Evolutionary conservation across 1,284 basidiomycete species (phyloP).

Genomic region (Pyrrhoderma noxium): DNA sequence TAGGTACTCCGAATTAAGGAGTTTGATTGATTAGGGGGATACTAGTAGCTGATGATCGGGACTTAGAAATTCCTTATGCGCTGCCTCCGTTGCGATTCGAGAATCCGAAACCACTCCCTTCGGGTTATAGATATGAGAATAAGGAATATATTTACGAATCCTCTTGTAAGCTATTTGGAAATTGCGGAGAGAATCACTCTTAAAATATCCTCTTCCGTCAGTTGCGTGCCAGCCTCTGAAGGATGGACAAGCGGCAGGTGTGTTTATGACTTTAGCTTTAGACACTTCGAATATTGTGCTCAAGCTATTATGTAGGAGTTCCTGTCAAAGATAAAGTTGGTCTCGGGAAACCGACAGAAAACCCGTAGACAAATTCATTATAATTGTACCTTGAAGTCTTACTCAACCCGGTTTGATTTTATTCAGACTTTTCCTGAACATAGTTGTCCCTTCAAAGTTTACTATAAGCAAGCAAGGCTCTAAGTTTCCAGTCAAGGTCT

Average conservation of each 20-base stretch:
- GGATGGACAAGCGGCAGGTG: conserved; percentile 54
- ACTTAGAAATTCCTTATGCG: conserved; percentile 65
- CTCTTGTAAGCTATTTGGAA: conserved; percentile 36
- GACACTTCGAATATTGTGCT: neutral
- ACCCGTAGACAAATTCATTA: conserved; percentile 41
- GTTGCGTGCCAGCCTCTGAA: conserved; percentile 55
- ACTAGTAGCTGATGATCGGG: neutral
- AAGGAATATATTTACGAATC: conserved; percentile 55
- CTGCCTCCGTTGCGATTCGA: conserved; percentile 55
- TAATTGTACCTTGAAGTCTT: conserved; percentile 5
- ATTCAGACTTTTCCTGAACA: conserved; percentile 58
- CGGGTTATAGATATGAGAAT: conserved; percentile 45
- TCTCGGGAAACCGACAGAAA: conserved; percentile 58
- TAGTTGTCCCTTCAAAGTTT: conserved; percentile 55
- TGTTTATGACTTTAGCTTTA: neutral
- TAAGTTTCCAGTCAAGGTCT: conserved; percentile 61
- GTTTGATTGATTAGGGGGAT: neutral
- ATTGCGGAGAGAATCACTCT: neutral
- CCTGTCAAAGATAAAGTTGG: conserved; percentile 53
- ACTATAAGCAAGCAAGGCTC: conserved; percentile 27
- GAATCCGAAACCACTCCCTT: conserved; percentile 51
- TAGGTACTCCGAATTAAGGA: conserved; percentile 36
- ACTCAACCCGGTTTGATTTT: neutral
- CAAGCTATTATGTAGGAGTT: conserved; percentile 27
- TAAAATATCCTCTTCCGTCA: conserved; percentile 23